Base-by-base conservation (phyloP, 345 rosid species). In the Citropsis articulata region DNA sequence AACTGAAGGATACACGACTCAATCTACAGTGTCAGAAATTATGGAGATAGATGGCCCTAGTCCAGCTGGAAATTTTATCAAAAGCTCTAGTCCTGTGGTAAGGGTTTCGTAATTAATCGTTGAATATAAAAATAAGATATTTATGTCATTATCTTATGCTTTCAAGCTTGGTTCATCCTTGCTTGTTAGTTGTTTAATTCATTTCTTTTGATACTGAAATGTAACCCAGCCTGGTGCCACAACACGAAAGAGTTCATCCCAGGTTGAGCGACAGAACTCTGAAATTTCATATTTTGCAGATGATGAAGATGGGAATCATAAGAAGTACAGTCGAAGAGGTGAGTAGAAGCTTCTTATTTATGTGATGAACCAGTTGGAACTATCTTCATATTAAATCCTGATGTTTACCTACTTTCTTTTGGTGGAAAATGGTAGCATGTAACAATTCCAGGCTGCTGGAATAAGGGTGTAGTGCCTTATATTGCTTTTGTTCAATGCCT, bases 281-380 rank as follows among this genome's bases (percentile, higher is more conserved):
- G 98, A 91, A 86, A 85, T 83, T 42, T 82, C 89, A 77, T 89
- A 91, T 87, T 92, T 87, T 87, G 97, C 95, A 1, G 99, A 96
- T 67, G 99, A 94, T 82, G 99, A 96, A 90, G 99, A 96, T 69
- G 95, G 88, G 40, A 90, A 90, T 76, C 88, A 65, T 56, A 94
- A 91, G 74, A 94, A 96, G 88, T 96, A 96, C 83, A 86, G 82
- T 80, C 87, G 97, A 82, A 94, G 99, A 80, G 99, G 99, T 94
- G 70, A 73, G 88, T 78, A 65, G 61, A 66, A 64, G 60, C 71
- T 65, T 72, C n/a, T 40, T 35, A 30, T 42, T 60, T 27, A 9
- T 53, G 19, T 76, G 71, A 31, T 36, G 76, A n/a, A 50, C 62
- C 12, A 16, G 65, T 67, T 62, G 27, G 62, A 74, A 63, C 24